Base-by-base conservation (phyloP, 2,329 filamentous ascomycete species). In the Chalaropsis ovoidea region DNA sequence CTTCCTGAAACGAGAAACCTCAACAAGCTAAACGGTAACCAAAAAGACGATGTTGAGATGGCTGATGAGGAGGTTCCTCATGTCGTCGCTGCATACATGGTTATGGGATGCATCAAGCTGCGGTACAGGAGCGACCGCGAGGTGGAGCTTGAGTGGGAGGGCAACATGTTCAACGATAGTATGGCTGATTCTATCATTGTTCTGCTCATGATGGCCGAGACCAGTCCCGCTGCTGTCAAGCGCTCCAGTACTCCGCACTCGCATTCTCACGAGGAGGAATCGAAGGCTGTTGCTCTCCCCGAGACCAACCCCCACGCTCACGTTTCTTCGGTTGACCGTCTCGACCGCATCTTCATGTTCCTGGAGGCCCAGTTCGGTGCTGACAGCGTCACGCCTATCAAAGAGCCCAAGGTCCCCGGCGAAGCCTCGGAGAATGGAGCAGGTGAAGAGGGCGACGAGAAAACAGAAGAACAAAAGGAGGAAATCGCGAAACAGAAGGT, bases 141-240 rank as follows among this genome's bases (percentile, higher is more conserved):
- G 72, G 83, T 96, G 5, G 91, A 95, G 74, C 80, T 97, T 2
- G 91, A 96, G 76, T 99, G 94, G 94, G 93, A 97, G 74, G 94
- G 92, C 67, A 99, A 97, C 74, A 89, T 96, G 78, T 86, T 96
- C 72, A 99, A 97, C 74, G 94, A 99, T 72, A 90, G 91, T 68
- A 95, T 99, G 72, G 94, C 94, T n/a, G 94, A 99, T 75, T 91
- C 94, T 17, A 88, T 97, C 65, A 90, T 97, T 81, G 91, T 91
- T 0, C 90, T 96, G 2, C 81, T 99, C 11, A 85, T 96, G 70
- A 92, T 89, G 0, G 89, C 96, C 24, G 94, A 99, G 76, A 95
- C 88, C 75, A 95, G 89, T 64, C 94, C 93, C 4, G 94, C 94
- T 15, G 93, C 94, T 13, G 93, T 99, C 62, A 95, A 94, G 76